Evolutionary conservation across 2,329 filamentous ascomycete genomes (phyloP), one percentile per base, ranked within the genome.

Genomic region (Coniochaeta sp.): DNA sequence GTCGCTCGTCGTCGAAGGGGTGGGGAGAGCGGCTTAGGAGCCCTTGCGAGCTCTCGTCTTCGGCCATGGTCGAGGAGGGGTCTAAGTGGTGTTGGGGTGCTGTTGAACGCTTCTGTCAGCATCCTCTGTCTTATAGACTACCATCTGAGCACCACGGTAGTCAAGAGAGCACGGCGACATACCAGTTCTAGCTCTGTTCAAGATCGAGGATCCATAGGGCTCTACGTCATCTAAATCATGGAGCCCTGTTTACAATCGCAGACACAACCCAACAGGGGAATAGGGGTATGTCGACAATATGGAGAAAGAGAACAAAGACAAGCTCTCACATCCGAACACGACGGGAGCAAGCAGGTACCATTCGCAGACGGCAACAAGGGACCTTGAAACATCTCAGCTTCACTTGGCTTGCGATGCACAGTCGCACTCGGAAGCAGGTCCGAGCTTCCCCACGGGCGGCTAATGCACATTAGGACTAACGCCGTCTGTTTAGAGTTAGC

Each of bases 11-110:
- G n/a, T 47, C 45, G 45, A 30, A 47, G 14, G 45, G 45, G n/a
- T 47, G 45, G 28, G 45, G 45, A 24, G 38, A 28, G 14, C 45
- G 45, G 45, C 26, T 47, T 4, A 47, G 45, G n/a, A 47, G 45
- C 26, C 45, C 45, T 22, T 30, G 26, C 18, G 16, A 28, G 45
- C 45, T 47, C 13, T 28, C 24, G 12, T 47, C 45, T 20, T 28
- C 24, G 12, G 28, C 45, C 45, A 47, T 47, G 24, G 26, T 46
- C 26, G 45, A 24, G 12, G 4, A 42, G n/a, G 20, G 26, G 38
- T 9, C 16, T 35, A 16, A 10, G 18, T 42, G 10, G 3, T 26
- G 14, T 42, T 12, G 3, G 20, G 12, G 22, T 42, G 20, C 38
- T 42, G 13, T 18, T 6, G 13, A 9, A 7, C 14, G 38, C 1